These are phyloP conservation scores for Lobosporangium transversale DNA, from an alignment of 192 early-diverging fungal species.

Conservation along the genomic window DNA sequence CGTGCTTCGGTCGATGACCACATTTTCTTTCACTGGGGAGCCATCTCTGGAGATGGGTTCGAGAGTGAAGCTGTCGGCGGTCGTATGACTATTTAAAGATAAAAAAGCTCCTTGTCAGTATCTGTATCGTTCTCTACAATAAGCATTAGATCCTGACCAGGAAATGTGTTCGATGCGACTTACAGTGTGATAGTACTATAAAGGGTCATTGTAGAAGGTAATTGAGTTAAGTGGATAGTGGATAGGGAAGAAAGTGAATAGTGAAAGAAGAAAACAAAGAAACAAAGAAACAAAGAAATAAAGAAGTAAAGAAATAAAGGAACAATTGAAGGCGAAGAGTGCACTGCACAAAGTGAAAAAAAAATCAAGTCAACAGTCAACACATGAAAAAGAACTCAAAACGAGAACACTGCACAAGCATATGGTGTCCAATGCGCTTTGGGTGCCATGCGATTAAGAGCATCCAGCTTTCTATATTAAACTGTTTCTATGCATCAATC, in stretches of 20 bases:
- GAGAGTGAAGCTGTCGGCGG: conserved; percentile 63
- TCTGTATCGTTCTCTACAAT: too few species aligned
- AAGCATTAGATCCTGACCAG: too few species aligned
- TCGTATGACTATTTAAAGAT: conserved; percentile 59
- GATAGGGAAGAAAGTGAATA: neutral
- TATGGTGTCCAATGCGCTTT: too few species aligned
- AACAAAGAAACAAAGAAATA: neutral
- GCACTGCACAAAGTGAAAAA: too few species aligned
- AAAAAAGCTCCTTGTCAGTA: neutral
- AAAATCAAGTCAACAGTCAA: too few species aligned
- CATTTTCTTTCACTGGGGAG: conserved; percentile 57
- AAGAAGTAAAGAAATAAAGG: neutral
- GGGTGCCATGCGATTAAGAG: too few species aligned
- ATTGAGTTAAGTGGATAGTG: too few species aligned
- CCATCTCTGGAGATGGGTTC: conserved; percentile 64
- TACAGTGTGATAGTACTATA: conserved; percentile 45
- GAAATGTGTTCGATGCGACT: too few species aligned
- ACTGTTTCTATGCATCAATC: too few species aligned
- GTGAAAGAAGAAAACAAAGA: neutral
- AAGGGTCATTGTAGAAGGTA: conserved; percentile 16
- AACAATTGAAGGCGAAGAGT: neutral
- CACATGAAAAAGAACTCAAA: too few species aligned
- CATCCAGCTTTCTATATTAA: too few species aligned
- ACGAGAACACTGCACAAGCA: too few species aligned
- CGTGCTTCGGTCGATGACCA: conserved; percentile 68